Base-by-base conservation (phyloP, 176 grass and related monocot genomes). In the Oryza brachyantha region DNA sequence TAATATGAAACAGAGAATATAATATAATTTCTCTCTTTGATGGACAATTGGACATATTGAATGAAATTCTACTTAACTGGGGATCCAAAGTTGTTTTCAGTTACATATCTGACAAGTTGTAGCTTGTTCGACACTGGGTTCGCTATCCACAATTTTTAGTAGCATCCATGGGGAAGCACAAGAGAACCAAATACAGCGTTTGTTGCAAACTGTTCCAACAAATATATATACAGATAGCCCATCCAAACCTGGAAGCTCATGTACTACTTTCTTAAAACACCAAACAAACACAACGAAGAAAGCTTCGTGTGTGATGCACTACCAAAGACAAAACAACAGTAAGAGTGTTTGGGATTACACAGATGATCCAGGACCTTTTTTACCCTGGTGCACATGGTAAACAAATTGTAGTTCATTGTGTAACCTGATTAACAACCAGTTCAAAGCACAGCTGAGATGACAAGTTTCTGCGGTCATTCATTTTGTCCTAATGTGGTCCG, bases 211-310 rank as follows among this genome's bases (percentile, higher is more conserved):
- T 74, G 36, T 19, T 60, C 57, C 37, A 63, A 61, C 46, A 77
- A 70, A 43, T 31, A 74, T 77, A 88, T 70, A 85, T 73, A 89
- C 78, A 85, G 9, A 66, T 16, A 85, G 72, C 66, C 11, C 73
- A 67, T n/a, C 46, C 45, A 59, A 40, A 81, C 87, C 87, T 19
- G 3, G 46, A 17, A 36, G 82, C 72, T 72, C 72, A 24, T 60
- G 59, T 43, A 14, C 71, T 75, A 81, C 81, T 68, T 66, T 65
- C 67, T 57, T 50, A 31, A 75, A 31, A 77, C 66, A 89, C 46
- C 42, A 60, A n/a, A 36, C 24, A 89, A 64, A 46, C 69, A 73
- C 48, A 75, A n/a, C 74, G 54, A 16, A 65, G 74, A 3, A 48
- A 81, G 70, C 45, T 43, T 22, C 28, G 77, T 59, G 77, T 59